Conservation (phyloP, 176 grass and related monocot species). For the Paspalum notatum region DNA sequence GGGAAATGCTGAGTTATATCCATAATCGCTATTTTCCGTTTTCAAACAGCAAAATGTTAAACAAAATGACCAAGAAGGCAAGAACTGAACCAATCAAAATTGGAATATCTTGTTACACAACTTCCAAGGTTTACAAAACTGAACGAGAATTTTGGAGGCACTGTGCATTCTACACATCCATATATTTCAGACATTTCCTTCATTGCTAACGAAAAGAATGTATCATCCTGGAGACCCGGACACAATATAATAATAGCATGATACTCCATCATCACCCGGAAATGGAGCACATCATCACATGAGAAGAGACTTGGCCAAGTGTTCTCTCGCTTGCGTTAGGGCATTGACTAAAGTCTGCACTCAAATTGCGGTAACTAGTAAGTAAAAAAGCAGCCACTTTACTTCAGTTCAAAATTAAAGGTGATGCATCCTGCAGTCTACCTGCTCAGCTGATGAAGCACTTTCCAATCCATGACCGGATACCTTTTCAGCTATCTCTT, state of each 20-base stretch:
- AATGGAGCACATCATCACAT: conserved; percentile 59
- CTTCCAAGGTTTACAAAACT: conserved; percentile 32
- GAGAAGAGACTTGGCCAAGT: conserved; percentile 93
- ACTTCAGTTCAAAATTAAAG: conserved; percentile 13
- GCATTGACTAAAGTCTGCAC: conserved; percentile 87
- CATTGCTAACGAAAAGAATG: conserved; percentile 18
- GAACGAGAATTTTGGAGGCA: conserved; percentile 14
- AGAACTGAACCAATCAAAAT: conserved; percentile 17
- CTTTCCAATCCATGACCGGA: conserved; percentile 65
- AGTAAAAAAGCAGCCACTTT: conserved; percentile 15
- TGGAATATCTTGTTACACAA: conserved; percentile 10
- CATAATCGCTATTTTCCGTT: not conserved
- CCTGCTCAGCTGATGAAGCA: conserved; percentile 80
- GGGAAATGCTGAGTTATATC: not conserved
- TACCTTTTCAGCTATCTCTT: conserved; percentile 82
- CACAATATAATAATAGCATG: conserved; percentile 1
- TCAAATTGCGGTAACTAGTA: conserved; percentile 16
- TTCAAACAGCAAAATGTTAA: not conserved
- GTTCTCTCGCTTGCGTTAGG: conserved; percentile 83
- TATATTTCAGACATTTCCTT: conserved; percentile 21
- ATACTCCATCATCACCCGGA: not conserved
- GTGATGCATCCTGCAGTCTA: conserved; percentile 24
- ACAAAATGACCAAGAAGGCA: not conserved
- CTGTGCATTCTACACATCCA: conserved; percentile 33
- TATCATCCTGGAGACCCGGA: not conserved